A percentile compares a stretch with the other conserved stretches of the same genome.
Conservation (phyloP, 2,329 filamentous ascomycete genomes). For the Sporothrix pseudoabietina region DNA sequence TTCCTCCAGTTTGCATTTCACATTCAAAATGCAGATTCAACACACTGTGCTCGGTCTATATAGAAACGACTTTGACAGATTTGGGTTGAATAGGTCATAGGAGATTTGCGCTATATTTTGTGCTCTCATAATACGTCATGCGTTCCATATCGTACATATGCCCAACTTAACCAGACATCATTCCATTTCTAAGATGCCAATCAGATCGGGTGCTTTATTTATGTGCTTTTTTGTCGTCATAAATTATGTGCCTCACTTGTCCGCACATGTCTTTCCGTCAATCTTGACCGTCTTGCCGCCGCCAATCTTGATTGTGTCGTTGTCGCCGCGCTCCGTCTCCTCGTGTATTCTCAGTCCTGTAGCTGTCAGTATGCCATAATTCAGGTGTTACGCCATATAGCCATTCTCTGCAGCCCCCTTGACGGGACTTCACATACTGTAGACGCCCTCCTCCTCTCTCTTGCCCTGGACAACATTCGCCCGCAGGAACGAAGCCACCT, state of each 20-base stretch:
- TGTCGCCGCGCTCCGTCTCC: constrained; percentile 87
- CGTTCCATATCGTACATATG: constrained; percentile 11
- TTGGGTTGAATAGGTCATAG: not conserved
- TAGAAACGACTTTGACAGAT: too few relatives aligned
- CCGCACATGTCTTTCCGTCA: constrained; percentile 41
- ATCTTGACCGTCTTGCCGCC: constrained; percentile 42
- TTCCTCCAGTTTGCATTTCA: not conserved
- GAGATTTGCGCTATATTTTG: not conserved
- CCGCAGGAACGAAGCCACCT: constrained; percentile 76
- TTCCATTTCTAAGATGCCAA: not conserved
- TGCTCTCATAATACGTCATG: constrained; percentile 6
- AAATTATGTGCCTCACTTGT: constrained; percentile 31
- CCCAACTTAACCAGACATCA: not conserved
- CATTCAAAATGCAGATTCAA: not conserved
- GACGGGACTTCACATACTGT: constrained; percentile 55
- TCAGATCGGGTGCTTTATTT: not conserved
- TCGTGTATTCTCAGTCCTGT: constrained; percentile 86
- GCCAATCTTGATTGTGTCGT: constrained; percentile 79
- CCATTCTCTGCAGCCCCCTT: too few relatives aligned
- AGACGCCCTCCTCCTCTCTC: constrained; percentile 52
- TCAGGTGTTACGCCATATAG: not conserved
- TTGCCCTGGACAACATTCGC: constrained; percentile 88
- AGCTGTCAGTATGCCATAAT: not conserved
- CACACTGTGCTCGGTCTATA: not conserved
- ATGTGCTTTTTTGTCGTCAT: not conserved